These are phyloP conservation scores for Amanita subjunquillea DNA, from an alignment of 768 basidiomycete species.

Conservation along the genomic window DNA sequence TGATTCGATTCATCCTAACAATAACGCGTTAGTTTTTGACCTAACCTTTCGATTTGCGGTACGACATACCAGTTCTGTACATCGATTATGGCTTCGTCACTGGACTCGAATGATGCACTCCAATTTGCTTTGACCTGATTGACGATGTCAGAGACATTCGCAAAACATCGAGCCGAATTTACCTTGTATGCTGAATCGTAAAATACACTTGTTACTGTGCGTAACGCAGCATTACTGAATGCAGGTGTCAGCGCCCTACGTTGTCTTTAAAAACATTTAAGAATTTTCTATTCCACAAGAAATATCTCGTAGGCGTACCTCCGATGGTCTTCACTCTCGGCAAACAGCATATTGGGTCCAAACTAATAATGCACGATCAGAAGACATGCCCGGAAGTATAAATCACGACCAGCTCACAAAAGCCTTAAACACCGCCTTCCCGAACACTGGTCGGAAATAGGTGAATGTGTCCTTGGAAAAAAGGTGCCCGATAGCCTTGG, in stretches of 20 bases:
- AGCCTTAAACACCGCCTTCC: slow-evolving; percentile 24
- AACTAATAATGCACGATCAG: slow-evolving; percentile 16
- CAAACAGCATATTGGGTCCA: slow-evolving; percentile 28
- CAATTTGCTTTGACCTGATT: slow-evolving; percentile 23
- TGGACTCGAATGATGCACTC: slow-evolving; percentile 18
- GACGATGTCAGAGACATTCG: not conserved
- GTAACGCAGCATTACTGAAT: not conserved
- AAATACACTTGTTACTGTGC: slow-evolving; percentile 27
- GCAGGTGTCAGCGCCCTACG: slow-evolving; percentile 22
- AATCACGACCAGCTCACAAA: slow-evolving; percentile 18
- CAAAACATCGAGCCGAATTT: not conserved
- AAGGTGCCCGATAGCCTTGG: slow-evolving; percentile 41
- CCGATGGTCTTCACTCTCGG: slow-evolving; percentile 35
- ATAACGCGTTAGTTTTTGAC: not conserved
- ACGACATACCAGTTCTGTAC: slow-evolving; percentile 34
- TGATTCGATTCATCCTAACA: slow-evolving; percentile 33
- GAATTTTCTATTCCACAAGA: not conserved
- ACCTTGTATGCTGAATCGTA: slow-evolving; percentile 45
- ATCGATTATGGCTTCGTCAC: slow-evolving; percentile 25
- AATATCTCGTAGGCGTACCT: slow-evolving; percentile 18
- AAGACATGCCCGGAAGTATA: not conserved
- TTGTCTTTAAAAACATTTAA: slow-evolving; percentile 20
- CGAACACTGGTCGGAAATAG: slow-evolving; percentile 30
- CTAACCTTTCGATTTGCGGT: not conserved
- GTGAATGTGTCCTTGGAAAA: slow-evolving; percentile 38